Evolutionary conservation across 208 protist genomes (phyloP), one percentile per base, ranked within the genome.

Genomic region (Blechomonas ayalai): DNA sequence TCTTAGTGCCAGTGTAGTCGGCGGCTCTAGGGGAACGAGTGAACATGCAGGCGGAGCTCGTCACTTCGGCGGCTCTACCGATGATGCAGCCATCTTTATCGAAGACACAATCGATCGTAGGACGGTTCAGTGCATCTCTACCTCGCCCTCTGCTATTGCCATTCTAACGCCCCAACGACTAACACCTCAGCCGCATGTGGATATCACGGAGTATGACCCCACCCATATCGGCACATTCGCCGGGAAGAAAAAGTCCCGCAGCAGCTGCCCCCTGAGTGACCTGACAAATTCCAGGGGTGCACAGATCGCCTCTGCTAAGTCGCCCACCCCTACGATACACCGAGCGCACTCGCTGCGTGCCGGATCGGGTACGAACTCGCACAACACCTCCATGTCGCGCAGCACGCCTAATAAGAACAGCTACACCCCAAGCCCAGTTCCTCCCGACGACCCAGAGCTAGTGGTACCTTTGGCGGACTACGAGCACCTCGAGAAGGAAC

Each of bases 71-170:
- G 59, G 65, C 9, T 77, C 73, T 13, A 88, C 67, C 19, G 83
- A 92, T 50, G 83, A 92, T 44, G 67, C 72, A 2, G 83, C 76
- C 36, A 83, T 92, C 39, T 92, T 87, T 49, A 39, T 89, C 3
- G 78, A 88, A 26, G 83, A 92, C 59, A 84, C 79, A 16, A 66
- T 92, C 31, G 83, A 92, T 42, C 60, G 62, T 3, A 34, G 49
- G 2, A 86, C 69, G 22, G 83, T 67, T 29, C 78, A 73, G 42
- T 80, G 78, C 67, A 77, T 92, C 38, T 68, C 73, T 35, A 52
- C 51, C 23, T 83, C 79, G 3, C 77, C 79, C 3, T 89, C 79
- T 3, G 83, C 70, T 0, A 18, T 82, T 23, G 75, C 83, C 3
- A 76, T 92, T 32, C 68, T 92, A 2, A 75, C 73, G 2, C 83